Evolutionary conservation across 371 early-diverging fungal species (phyloP), one percentile per base, ranked within the genome.

Genomic region (Apophysomyces trapeziformis): DNA sequence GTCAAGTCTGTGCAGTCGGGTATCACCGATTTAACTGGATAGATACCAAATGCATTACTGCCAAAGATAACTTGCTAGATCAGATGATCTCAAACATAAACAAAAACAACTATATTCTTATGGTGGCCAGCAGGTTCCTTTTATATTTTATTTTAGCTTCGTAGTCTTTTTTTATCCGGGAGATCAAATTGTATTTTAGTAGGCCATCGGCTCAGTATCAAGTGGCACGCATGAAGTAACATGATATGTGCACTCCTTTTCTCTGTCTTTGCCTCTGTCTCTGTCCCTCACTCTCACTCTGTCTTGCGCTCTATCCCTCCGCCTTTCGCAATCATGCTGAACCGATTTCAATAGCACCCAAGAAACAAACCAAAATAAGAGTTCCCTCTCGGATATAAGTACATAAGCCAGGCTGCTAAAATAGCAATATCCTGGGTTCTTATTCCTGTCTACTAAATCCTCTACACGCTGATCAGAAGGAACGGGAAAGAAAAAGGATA

Each of bases 311-410:
- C 32, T 26, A 26, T 26, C 32, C 32, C 32, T 26, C 32, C 2
- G 32, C 2, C 32, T 26, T 26, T 18, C n/a, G 21, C 16, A 9
- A 5, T 7, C 21, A 50, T 50, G 9, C 16, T 26, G 9, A 16
- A 50, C 21, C 16, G 5, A 50, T 50, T 50, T 50, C 54, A 50
- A 50, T 50, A 50, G 54, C 54, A 50, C 21, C 54, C 21, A 21
- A 26, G 32, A 26, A 50, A 21, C 7, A 21, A n/a, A 21, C n/a
- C 11, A 50, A 50, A 50, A 50, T 11, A 50, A 26, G 7, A 21
- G 32, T 26, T 26, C 2, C 32, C 32, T 26, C 32, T 26, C 32
- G 32, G 32, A 26, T 26, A 26, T 26, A 26, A 26, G 32, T 26
- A 26, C 32, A 26, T 26, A 26, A 26, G 32, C 32, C 32, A 26